phyloP scores from a whole-genome alignment of 148 eudicot species.

The Drosera capensis region DNA sequence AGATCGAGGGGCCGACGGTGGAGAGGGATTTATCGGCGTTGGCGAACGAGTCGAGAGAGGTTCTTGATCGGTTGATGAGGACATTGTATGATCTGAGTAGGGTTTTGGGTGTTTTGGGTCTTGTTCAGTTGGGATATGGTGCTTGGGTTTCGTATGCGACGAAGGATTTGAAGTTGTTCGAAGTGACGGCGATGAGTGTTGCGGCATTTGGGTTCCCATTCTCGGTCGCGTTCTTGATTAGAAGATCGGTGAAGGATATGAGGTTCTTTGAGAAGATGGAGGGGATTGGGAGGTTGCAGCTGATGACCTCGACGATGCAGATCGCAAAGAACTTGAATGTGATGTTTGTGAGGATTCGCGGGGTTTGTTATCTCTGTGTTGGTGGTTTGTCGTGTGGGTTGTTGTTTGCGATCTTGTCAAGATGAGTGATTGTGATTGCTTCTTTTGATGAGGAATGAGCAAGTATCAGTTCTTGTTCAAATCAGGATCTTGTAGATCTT shows the following conservation, averaged over 20 bases:
- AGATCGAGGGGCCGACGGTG: constrained; percentile 74
- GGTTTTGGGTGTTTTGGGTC: constrained; percentile 35
- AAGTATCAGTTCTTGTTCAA: too few relatives aligned
- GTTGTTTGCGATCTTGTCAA: constrained; percentile 17
- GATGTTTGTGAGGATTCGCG: constrained; percentile 50
- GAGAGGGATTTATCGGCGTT: constrained; percentile 51
- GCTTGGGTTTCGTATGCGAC: constrained; percentile 40
- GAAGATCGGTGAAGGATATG: constrained; percentile 56
- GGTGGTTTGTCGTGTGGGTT: constrained; percentile 46
- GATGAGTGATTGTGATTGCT: too few relatives aligned
- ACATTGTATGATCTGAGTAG: constrained; percentile 20
- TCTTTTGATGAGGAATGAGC: too few relatives aligned
- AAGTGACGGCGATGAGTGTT: constrained; percentile 25
- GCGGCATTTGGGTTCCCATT: constrained; percentile 64
- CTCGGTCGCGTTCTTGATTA: constrained; percentile 51
- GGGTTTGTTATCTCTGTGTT: constrained; percentile 44
- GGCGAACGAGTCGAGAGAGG: constrained; percentile 25
- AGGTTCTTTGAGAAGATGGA: constrained; percentile 79
- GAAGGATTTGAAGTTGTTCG: constrained; percentile 13
- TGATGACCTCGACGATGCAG: constrained; percentile 62
- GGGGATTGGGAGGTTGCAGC: constrained; percentile 68
- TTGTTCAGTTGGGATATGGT: constrained; percentile 39
- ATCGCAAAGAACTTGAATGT: constrained; percentile 47
- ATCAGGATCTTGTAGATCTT: too few relatives aligned
- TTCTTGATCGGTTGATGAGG: constrained; percentile 14